Percentiles rank a stretch among this genome's conserved stretches.
Evolutionary conservation across 371 early-diverging fungal genomes (phyloP).

Genomic region (Entomophthora muscae): DNA sequence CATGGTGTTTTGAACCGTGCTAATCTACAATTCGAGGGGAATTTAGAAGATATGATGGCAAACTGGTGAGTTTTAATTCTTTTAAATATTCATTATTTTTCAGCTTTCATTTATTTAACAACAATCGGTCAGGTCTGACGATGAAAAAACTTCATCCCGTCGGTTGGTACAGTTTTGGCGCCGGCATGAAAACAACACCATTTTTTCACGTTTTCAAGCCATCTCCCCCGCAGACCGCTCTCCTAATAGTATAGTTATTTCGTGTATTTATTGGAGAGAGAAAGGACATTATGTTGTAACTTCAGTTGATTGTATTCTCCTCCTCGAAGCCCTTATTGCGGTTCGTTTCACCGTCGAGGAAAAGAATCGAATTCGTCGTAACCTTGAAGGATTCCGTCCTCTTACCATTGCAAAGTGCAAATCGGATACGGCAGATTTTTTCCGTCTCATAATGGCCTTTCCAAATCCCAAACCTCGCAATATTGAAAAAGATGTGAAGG

Average conservation of each 20-base stretch:
- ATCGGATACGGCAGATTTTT: slow-evolving; percentile 54
- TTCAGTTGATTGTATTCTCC: slow-evolving; percentile 58
- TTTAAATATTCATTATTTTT: not conserved
- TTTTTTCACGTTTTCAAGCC: slow-evolving; percentile 36
- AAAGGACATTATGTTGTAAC: slow-evolving; percentile 57
- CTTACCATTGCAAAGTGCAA: slow-evolving; percentile 59
- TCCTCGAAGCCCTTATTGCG: slow-evolving; percentile 51
- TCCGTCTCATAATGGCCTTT: slow-evolving; percentile 63
- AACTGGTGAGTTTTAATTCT: slow-evolving; percentile 19
- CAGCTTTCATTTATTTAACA: not conserved
- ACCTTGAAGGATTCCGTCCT: slow-evolving; percentile 64
- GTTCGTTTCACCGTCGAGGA: slow-evolving; percentile 64
- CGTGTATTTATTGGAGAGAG: slow-evolving; percentile 68
- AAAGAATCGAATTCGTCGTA: slow-evolving; percentile 70
- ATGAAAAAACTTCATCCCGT: slow-evolving; percentile 42
- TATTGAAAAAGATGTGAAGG: slow-evolving; percentile 74
- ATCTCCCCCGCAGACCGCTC: slow-evolving; percentile 29
- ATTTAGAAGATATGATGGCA: slow-evolving; percentile 35
- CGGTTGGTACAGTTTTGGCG: slow-evolving; percentile 59
- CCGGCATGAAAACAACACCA: slow-evolving; percentile 36
- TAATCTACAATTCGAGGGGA: slow-evolving; percentile 37
- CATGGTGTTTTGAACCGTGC: slow-evolving; percentile 23
- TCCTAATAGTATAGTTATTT: slow-evolving; percentile 45
- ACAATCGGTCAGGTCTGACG: slow-evolving; percentile 17
- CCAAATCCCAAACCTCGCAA: slow-evolving; percentile 68